Evolutionary conservation across 495 filamentous ascomycete genomes (phyloP), one percentile per base, ranked within the genome.

Genomic region (Penicillium chermesinum): DNA sequence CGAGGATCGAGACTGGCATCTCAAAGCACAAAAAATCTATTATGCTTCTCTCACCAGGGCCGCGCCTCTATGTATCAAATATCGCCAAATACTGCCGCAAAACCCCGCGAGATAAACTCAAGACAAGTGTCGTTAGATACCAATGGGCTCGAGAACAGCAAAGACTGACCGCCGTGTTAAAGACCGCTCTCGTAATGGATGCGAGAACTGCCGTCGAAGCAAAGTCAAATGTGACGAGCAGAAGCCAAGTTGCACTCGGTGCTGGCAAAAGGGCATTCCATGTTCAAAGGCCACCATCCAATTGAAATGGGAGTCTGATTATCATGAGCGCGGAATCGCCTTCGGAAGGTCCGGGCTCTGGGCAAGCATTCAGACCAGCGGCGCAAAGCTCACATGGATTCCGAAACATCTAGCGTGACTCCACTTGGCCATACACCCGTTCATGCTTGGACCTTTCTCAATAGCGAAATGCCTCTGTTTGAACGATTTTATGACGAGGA

Each of bases 141-240:
- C 25, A 10, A 30, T 30, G 25, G 25, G 25, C 10, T 10, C 25
- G 10, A 4, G 25, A 30, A 30, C 4, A 30, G 10, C 25, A 4
- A 30, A 30, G 25, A 19, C n/a, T 35, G 37, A 34, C 18, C 30
- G 27, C 12, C 18, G 41, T 22, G 38, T 32, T 6, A 25, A 25
- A 7, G 38, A 16, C 16, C 46, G 46, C 20, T 49, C 46, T 7
- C 46, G 38, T 25, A 38, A 49, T 33, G 46, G 46, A n/a, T 49
- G 46, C 38, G 37, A 38, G 22, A 41, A 41, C 19, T 52, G 49
- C 27, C 49, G 49, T 21, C 43, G 44, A 16, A 40, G 49, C 37
- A 52, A 48, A 22, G 44, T 52, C 35, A 52, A 52, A 47, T 52
- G 49, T 37, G 49, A 52, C 36, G 49, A 49, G 46, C 22, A 36